Conservation (phyloP, 2,329 filamentous ascomycete species). For the Alternaria dauci region DNA sequence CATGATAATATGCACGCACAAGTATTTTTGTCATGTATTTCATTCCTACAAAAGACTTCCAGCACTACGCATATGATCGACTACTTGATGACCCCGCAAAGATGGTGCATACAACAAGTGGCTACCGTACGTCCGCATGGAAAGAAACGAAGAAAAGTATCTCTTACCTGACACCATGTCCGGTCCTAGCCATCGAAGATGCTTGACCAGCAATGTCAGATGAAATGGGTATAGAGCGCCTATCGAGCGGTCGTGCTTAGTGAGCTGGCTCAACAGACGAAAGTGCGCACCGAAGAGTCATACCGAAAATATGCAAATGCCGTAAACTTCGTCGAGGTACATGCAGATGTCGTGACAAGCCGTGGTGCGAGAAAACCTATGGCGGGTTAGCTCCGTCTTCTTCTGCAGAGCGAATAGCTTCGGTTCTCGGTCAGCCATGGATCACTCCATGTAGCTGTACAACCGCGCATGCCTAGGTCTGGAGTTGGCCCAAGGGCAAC, state of each 20-base stretch:
- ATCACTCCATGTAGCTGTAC: conserved; percentile 3
- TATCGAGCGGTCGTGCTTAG: conserved; percentile 35
- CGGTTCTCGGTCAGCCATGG: conserved; percentile 2
- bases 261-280: conserved; percentile 17
- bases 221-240: conserved; percentile 39
- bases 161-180: conserved; percentile 17
- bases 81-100: background rate
- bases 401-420: conserved; percentile 3
- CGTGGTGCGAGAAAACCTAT: conserved; percentile 6
- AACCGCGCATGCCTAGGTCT: conserved; percentile 21
- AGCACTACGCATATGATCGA: background rate
- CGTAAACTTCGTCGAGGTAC: conserved; percentile 28
- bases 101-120: background rate
- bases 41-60: background rate
- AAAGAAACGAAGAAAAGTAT: background rate
- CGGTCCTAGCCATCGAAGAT: background rate
- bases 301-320: conserved; percentile 35
- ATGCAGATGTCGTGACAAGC: background rate
- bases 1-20: background rate
- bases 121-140: background rate
- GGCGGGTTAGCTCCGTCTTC: conserved; percentile 14
- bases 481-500: conserved; percentile 19
- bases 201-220: conserved; percentile 6
- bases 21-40: background rate
- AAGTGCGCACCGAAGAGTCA: conserved; percentile 24